Base-by-base conservation (phyloP, 345 rosid genomes). In the Lumnitzera racemosa region DNA sequence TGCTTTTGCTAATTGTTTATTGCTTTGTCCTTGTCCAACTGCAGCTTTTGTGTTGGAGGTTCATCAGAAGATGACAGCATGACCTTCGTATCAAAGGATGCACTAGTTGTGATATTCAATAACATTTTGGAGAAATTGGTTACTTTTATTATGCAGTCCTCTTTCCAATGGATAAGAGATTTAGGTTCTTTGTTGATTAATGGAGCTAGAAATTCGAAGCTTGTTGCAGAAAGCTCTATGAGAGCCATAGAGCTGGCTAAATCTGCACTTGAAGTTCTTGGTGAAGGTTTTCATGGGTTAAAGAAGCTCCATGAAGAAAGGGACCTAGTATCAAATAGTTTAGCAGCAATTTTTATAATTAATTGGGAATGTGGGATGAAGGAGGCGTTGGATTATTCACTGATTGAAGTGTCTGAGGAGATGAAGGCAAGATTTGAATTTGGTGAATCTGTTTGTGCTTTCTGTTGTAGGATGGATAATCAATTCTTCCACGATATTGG, bases 31-130 rank as follows among this genome's bases (percentile, higher is more conserved):
- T 55, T 41, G 27, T 31, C 43, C 43, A 29, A 36, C 43, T 82
- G 82, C 91, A 89, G 98, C 67, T 81, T 85, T 70, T 75, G 78
- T 74, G 77, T 92, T 65, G 96, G 97, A 72, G 94, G 96, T 68
- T 72, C 83, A 69, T 59, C 75, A 13, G 77, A 76, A 61, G 83
- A 69, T 59, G 55, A 67, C 67, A 73, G 68, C 56, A 59, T 72
- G 66, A 78, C 83, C 43, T 80, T 89, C 55, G 77, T 83, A 20
- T 80, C 96, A 20, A 84, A 75, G 67, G 76, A 73, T 76, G 61
- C 88, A 25, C 46, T 80, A 66, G 51, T 75, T 67, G 62, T 73
- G 72, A 77, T 92, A 57, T 76, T 71, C 63, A 73, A 70, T 55
- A 82, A 72, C 52, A 61, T 87, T 65, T 70, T 68, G 55, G 79